phyloP scores from a whole-genome alignment of 176 grass and related monocot species.

The Eremochloa ophiuroides region DNA sequence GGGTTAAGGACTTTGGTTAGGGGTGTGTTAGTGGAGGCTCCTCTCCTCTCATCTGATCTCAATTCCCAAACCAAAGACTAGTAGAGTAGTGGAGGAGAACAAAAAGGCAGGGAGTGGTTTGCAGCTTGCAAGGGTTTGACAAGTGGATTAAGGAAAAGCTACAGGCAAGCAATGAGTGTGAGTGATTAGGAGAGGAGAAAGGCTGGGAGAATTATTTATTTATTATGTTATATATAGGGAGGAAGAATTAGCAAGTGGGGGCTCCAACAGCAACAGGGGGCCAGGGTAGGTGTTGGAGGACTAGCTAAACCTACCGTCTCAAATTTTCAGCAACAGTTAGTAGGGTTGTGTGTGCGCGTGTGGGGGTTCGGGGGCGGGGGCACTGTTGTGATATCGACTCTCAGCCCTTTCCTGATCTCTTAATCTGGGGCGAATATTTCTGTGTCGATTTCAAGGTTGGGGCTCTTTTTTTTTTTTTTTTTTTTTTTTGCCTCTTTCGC shows the following conservation, averaged over 20 bases:
- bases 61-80: background rate
- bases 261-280: background rate
- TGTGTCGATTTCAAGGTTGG: background rate
- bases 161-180: background rate
- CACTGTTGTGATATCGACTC: constrained; percentile 10
- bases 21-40: background rate
- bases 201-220: background rate
- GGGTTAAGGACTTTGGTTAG: background rate
- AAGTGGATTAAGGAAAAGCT: background rate
- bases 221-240: background rate
- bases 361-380: background rate
- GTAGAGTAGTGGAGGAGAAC: background rate
- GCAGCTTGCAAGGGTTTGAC: constrained; percentile 12
- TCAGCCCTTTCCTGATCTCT: background rate
- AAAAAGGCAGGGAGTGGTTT: background rate
- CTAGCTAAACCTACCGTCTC: constrained; percentile 18
- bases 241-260: background rate
- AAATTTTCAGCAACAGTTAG: background rate
- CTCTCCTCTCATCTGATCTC: background rate
- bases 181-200: background rate
- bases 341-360: background rate
- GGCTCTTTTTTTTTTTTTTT: background rate
- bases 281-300: background rate
- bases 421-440: background rate
- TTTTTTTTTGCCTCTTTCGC: background rate